A percentile compares a stretch with the other conserved stretches of the same genome.
These are phyloP conservation scores for Verticillium zaregamsianum DNA, from an alignment of 2,329 filamentous ascomycete genomes.

Conservation along the genomic window DNA sequence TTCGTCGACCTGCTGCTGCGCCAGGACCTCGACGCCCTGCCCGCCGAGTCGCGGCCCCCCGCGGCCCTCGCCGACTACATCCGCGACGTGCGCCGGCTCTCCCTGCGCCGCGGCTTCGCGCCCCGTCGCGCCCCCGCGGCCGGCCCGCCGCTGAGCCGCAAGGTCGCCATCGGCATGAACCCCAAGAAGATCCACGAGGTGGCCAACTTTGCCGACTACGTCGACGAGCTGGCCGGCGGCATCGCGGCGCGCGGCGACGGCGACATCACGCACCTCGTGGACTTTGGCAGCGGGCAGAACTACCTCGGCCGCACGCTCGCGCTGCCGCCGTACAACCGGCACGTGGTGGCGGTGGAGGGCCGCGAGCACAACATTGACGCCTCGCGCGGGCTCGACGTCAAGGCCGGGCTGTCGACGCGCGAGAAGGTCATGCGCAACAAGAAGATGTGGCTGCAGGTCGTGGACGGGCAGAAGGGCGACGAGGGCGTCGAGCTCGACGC, in stretches of 20 bases:
- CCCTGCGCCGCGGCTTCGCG: constrained; percentile 59
- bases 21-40: constrained; percentile 56
- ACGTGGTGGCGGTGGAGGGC: constrained; percentile 88
- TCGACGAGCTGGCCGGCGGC: constrained; percentile 56
- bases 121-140: constrained; percentile 30
- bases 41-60: constrained; percentile 33
- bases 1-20: constrained; percentile 79
- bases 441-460: constrained; percentile 63
- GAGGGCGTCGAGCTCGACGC: constrained; percentile 31
- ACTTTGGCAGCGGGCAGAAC: constrained; percentile 96
- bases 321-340: constrained; percentile 76
- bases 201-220: constrained; percentile 80
- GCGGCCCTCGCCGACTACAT: constrained; percentile 68
- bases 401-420: constrained; percentile 71
- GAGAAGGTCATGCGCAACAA: constrained; percentile 75
- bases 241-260: constrained; percentile 52
- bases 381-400: constrained; percentile 79
- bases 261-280: constrained; percentile 79
- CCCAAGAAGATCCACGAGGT: constrained; percentile 96
- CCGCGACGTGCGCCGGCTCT: constrained; percentile 63
- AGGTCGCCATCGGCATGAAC: constrained; percentile 87
- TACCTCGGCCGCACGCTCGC: constrained; percentile 88
- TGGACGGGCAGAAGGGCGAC: constrained; percentile 36
- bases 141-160: constrained; percentile 56
- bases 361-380: constrained; percentile 81